Base-by-base conservation (phyloP, 225 moss, liverwort and hornwort species). In the Sphagnum tenellum region DNA sequence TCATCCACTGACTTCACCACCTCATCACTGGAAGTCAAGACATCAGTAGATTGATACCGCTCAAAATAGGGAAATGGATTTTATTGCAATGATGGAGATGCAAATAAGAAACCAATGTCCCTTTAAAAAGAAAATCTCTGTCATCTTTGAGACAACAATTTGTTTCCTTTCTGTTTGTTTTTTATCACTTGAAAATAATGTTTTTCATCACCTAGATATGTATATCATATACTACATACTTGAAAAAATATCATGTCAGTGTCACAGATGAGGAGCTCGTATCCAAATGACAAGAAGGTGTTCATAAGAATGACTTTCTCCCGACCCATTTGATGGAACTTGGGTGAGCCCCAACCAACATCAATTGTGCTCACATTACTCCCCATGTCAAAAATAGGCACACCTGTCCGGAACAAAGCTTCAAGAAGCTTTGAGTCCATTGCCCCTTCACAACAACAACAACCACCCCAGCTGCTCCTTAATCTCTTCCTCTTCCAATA, bases 261-360 rank as follows among this genome's bases (percentile, higher is more conserved):
- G 57, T 95, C 95, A 55, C 92, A 88, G 89, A 95, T 95, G 29
- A 95, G 79, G 59, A 95, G 73, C 72, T 95, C 89, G 67, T 76
- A 88, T 9, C 74, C 92, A 61, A 92, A 78, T 14, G 79, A 64
- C 46, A 95, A 86, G 71, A 95, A 92, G 8, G 86, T 82, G 55
- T 92, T 88, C 45, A 95, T 84, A 60, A 95, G 75, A 13, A 95
- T 86, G 55, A 95, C 95, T 78, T 95, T 95, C 73, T 95, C 95
- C 49, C 95, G 77, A 44, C 95, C 95, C 95, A 95, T 95, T 75
- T 92, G 88, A 77, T 95, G 95, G 68, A 95, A 95, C 67, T 72
- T 74, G 66, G 86, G 88, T 66, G 92, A 78, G 47, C 95, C 95
- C 95, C 95, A 95, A n/a, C 95, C 95, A 49, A 92, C 95, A 67